Evolutionary conservation across 1,139 yeast species (phyloP).

Genomic region (Hanseniaspora sp.): DNA sequence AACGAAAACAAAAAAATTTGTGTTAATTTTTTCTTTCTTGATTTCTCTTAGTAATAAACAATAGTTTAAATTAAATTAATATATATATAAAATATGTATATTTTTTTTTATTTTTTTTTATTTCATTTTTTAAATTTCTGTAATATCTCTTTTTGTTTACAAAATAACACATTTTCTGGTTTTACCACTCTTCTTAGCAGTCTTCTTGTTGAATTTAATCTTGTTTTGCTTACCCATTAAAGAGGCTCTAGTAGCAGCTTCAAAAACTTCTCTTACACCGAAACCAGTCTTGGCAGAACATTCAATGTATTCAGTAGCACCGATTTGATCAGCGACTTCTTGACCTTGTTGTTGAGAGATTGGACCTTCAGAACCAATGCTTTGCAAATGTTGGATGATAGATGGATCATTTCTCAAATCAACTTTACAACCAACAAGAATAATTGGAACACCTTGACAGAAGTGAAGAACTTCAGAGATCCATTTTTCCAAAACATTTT

Average conservation of each 20-base stretch:
- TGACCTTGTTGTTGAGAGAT: slow-evolving; percentile 73
- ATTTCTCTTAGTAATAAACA: no score
- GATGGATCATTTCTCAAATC: slow-evolving; percentile 77
- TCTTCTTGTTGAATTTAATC: slow-evolving; percentile 20
- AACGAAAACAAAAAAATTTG: no score
- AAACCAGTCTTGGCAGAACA: slow-evolving; percentile 88
- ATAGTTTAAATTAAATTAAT: neutral
- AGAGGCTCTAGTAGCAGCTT: slow-evolving; percentile 70
- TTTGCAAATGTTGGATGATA: slow-evolving; percentile 64
- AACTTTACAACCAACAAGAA: slow-evolving; percentile 83
- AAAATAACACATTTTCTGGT: slow-evolving; percentile 33
- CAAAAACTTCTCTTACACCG: slow-evolving; percentile 84
- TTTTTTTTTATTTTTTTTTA: neutral
- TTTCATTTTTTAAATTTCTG: slow-evolving; percentile 1
- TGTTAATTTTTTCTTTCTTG: no score
- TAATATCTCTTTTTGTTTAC: slow-evolving; percentile 17
- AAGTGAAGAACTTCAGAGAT: slow-evolving; percentile 85
- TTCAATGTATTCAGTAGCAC: slow-evolving; percentile 77
- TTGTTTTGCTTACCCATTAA: slow-evolving; percentile 31
- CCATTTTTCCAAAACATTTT: slow-evolving; percentile 92
- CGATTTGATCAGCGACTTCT: slow-evolving; percentile 72
- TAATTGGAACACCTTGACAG: slow-evolving; percentile 92
- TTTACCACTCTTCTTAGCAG: slow-evolving; percentile 21
- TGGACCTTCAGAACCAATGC: slow-evolving; percentile 56
- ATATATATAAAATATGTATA: neutral